Base-by-base conservation (phyloP, 495 filamentous ascomycete genomes). In the Chlorociboria aeruginascens region DNA sequence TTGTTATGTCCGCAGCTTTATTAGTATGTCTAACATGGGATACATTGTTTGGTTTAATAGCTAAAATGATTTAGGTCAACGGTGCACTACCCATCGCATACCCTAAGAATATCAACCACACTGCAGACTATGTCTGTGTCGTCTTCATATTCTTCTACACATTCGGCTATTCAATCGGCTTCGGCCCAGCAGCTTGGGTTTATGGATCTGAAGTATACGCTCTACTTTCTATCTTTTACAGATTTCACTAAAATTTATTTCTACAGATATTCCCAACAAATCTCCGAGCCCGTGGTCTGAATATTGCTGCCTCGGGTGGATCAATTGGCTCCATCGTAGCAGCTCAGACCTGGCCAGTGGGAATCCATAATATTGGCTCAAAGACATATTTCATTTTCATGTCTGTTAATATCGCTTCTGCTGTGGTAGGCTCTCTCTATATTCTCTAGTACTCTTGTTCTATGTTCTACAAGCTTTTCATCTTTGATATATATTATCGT, bases 201-300 rank as follows among this genome's bases (percentile, higher is more conserved):
- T 77, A 79, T 40, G 71, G 74, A 1, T 69, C 74, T 0, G 75
- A 79, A 63, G 71, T 74, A 48, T 44, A 56, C 34, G 32, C 3
- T 33, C 32, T 56, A 62, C 1, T 52, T 59, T 9, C 74, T 88
- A 45, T 53, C 63, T 20, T 75, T 75, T 0, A 79, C 79, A 81
- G 0, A 86, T 84, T 81, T 81, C 70, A 6, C 80, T 78, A 7
- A 78, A 84, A 25, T 77, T 69, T 48, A 83, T 87, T 69, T 79
- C 87, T 17, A 57, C 71, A 84, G 61, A 70, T 84, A 58, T 77
- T 79, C 67, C 74, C 82, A 13, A 67, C 81, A 25, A 69, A 76
- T 54, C 75, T 75, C 45, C 72, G 81, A 60, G 70, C 73, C 41
- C 74, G 73, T 58, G 78, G 48, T 16, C 48, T 57, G 42, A 61